These are phyloP conservation scores for Lipomyces starkeyi DNA, from an alignment of 805 yeast genomes.

Conservation along the genomic window DNA sequence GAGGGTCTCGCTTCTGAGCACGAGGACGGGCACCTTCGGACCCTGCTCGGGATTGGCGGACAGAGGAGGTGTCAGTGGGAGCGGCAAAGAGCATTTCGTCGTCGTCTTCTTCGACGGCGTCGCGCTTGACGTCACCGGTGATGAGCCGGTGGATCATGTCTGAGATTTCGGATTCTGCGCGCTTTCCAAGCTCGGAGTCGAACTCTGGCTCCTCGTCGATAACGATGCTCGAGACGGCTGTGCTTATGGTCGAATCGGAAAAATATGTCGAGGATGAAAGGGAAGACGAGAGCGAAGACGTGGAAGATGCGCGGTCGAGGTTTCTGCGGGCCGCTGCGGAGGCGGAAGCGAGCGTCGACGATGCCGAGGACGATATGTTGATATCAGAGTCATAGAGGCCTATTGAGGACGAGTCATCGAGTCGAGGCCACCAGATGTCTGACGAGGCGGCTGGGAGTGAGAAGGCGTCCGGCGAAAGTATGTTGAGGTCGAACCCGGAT, in stretches of 20 bases:
- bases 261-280: slow-evolving; percentile 27
- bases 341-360: slow-evolving; percentile 23
- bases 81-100: slow-evolving; percentile 33
- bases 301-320: slow-evolving; percentile 32
- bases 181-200: slow-evolving; percentile 9
- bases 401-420: not conserved
- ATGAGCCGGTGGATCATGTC: slow-evolving; percentile 37
- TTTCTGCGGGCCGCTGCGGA: slow-evolving; percentile 31
- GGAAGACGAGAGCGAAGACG: slow-evolving; percentile 29
- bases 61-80: slow-evolving; percentile 18
- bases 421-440: slow-evolving; percentile 22
- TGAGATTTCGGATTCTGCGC: slow-evolving; percentile 32
- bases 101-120: slow-evolving; percentile 30
- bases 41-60: slow-evolving; percentile 16
- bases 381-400: slow-evolving; percentile 9
- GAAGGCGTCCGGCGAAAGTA: slow-evolving; percentile 32
- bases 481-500: slow-evolving; percentile 11
- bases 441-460: slow-evolving; percentile 14
- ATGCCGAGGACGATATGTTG: slow-evolving; percentile 8
- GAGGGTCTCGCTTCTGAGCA: slow-evolving; percentile 5
- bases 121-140: slow-evolving; percentile 30
- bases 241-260: slow-evolving; percentile 27
- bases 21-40: slow-evolving; percentile 1
- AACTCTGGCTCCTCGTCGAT: slow-evolving; percentile 24
- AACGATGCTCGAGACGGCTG: slow-evolving; percentile 30